Evolutionary conservation across 2,329 filamentous ascomycete species (phyloP).

Genomic region (Phialocephala sp.): DNA sequence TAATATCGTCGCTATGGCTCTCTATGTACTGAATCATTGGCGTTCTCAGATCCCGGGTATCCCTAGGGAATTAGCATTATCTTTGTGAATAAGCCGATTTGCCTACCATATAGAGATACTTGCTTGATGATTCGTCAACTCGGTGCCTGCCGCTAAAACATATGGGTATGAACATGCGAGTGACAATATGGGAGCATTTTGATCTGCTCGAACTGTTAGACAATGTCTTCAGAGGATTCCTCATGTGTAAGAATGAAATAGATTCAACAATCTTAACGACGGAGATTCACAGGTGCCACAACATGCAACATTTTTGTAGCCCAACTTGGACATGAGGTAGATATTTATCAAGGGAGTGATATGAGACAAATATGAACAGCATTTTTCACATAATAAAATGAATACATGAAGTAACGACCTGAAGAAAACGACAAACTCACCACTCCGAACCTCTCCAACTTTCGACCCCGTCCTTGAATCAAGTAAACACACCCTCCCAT

Average conservation of each 20-base stretch:
- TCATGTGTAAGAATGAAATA: not conserved
- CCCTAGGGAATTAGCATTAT: slow-evolving; percentile 50
- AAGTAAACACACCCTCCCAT: slow-evolving; percentile 71
- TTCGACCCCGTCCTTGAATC: slow-evolving; percentile 63
- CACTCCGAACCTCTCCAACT: slow-evolving; percentile 45
- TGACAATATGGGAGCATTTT: slow-evolving; percentile 63
- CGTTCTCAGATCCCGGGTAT: slow-evolving; percentile 56
- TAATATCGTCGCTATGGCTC: slow-evolving; percentile 72
- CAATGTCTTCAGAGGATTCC: not conserved
- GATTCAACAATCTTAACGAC: too few relatives aligned
- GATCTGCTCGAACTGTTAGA: slow-evolving; percentile 41
- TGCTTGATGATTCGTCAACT: slow-evolving; percentile 68
- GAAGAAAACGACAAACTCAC: slow-evolving; percentile 34
- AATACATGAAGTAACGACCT: not conserved
- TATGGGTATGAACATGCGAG: slow-evolving; percentile 65
- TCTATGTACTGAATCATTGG: slow-evolving; percentile 63
- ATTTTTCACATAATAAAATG: not conserved
- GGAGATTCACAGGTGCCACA: too few relatives aligned
- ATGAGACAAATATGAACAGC: not conserved
- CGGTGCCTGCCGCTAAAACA: slow-evolving; percentile 74
- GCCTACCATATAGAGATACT: slow-evolving; percentile 65
- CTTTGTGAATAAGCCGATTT: not conserved
- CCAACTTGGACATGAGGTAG: not conserved
- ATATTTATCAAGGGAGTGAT: not conserved
- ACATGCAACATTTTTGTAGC: not conserved